These are phyloP conservation scores for Blastobotrys parvus DNA, from an alignment of 805 yeast genomes.

Conservation along the genomic window DNA sequence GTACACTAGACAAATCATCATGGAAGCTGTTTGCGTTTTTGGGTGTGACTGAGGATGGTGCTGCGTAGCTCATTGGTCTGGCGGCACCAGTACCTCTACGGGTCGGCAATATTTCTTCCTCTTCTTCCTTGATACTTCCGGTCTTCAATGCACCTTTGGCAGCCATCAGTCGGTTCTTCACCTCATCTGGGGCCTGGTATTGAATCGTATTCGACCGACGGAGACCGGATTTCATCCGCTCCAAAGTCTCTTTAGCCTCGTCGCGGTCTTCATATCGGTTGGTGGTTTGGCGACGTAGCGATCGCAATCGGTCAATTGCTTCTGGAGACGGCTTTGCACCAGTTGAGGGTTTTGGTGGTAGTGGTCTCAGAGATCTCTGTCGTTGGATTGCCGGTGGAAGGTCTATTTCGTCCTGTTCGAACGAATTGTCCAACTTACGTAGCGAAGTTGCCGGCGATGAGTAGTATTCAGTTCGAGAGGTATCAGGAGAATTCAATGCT, in stretches of 20 bases:
- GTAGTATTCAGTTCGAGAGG: background rate
- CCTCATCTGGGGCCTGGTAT: slow-evolving; percentile 12
- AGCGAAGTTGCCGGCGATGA: background rate
- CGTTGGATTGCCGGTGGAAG: slow-evolving; percentile 7
- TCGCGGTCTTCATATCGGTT: slow-evolving; percentile 16
- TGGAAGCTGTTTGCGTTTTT: background rate
- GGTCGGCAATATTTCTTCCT: no score
- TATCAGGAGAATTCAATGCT: background rate
- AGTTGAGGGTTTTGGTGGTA: slow-evolving; percentile 8
- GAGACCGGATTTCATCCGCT: slow-evolving; percentile 13
- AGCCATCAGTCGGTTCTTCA: slow-evolving; percentile 11
- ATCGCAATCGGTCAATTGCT: slow-evolving; percentile 13
- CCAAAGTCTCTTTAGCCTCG: slow-evolving; percentile 11
- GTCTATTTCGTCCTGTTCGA: background rate
- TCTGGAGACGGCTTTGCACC: slow-evolving; percentile 11
- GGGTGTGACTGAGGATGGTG: background rate
- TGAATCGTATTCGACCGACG: slow-evolving; percentile 1
- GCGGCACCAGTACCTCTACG: no score
- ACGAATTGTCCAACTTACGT: background rate
- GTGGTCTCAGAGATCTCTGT: slow-evolving; percentile 3
- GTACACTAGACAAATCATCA: background rate
- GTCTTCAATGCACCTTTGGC: slow-evolving; percentile 12
- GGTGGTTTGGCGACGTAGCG: slow-evolving; percentile 15
- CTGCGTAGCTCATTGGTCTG: no score
- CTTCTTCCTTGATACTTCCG: background rate